Evolutionary conservation across 2,329 filamentous ascomycete genomes (phyloP).

Genomic region (Diaporthe caulivora): DNA sequence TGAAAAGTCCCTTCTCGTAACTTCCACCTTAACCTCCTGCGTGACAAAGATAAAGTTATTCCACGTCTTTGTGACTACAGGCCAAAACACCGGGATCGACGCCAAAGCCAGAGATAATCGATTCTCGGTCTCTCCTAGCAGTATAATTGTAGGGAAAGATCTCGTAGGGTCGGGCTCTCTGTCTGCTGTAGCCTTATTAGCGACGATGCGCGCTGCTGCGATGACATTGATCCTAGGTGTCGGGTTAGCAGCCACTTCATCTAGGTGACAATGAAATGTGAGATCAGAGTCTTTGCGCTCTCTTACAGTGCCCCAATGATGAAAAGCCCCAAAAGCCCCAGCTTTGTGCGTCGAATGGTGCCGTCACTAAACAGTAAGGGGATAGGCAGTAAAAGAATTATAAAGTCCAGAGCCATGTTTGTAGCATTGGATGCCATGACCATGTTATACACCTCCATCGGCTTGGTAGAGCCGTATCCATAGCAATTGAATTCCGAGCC

Average conservation of each 20-base stretch:
- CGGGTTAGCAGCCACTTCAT: not conserved
- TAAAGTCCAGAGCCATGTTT: constrained; percentile 9
- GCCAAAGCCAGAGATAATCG: not conserved
- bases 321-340: not conserved
- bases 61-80: constrained; percentile 10
- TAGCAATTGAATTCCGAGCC: not conserved
- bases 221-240: constrained; percentile 8
- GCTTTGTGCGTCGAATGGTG: not conserved
- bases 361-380: not conserved
- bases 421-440: not conserved
- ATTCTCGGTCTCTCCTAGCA: constrained; percentile 2
- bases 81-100: constrained; percentile 7
- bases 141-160: not conserved
- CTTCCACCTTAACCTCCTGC: not conserved
- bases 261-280: not conserved
- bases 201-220: not conserved
- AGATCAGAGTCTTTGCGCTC: not conserved
- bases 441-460: not conserved
- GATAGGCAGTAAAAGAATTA: not conserved
- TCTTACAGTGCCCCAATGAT: not conserved
- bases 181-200: not conserved
- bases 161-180: not conserved
- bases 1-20: not conserved
- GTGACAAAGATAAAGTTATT: constrained; percentile 8
- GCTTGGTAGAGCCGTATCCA: not conserved